Conservation (phyloP, 345 rosid genomes). For the Ailanthus altissimus region DNA sequence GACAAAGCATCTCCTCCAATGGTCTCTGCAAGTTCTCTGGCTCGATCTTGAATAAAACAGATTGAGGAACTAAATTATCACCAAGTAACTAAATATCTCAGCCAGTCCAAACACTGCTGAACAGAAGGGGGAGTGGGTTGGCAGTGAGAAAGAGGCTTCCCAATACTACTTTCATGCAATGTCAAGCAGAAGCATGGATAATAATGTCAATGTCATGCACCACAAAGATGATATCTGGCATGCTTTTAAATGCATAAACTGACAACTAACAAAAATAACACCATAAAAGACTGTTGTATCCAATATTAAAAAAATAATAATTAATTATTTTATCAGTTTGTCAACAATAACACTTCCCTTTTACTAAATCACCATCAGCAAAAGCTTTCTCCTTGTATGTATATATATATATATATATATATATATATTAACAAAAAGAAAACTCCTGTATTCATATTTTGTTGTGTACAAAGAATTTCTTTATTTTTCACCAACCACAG, state of each 20-base stretch:
- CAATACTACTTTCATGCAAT: not conserved
- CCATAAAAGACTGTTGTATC: not conserved
- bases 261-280: not conserved
- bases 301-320: not conserved
- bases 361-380: not conserved
- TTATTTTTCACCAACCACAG: not conserved
- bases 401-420: too few relatives aligned
- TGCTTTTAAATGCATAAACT: not conserved
- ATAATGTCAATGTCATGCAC: not conserved
- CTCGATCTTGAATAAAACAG: constrained; percentile 54
- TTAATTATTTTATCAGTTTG: not conserved
- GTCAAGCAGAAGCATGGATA: not conserved
- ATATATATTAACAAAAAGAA: too few relatives aligned
- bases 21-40: constrained; percentile 65
- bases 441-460: not conserved
- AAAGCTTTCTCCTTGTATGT: not conserved
- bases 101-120: not conserved
- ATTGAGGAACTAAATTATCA: constrained; percentile 22
- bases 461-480: not conserved
- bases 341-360: not conserved
- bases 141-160: too few relatives aligned
- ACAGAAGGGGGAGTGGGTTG: not conserved
- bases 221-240: not conserved
- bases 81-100: constrained; percentile 1
- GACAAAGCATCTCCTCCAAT: constrained; percentile 81